Percentiles rank a stretch among this genome's conserved stretches.
These are phyloP conservation scores for Pelargonium exstipulatum DNA, from an alignment of 441 rosid genomes.

Conservation along the genomic window DNA sequence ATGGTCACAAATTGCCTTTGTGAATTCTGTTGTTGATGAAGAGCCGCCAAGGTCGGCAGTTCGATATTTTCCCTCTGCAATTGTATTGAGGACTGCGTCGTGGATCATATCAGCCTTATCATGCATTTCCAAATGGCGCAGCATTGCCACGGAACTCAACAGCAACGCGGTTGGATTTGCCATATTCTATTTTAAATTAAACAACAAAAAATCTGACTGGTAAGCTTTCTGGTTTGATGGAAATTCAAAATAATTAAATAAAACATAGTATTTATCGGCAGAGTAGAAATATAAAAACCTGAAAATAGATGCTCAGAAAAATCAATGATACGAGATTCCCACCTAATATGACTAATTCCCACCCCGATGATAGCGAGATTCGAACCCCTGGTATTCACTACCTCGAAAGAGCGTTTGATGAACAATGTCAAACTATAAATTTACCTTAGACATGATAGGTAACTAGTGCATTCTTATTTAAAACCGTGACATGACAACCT, in stretches of 20 bases:
- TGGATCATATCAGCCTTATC: constrained; percentile 80
- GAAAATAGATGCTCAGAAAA: background rate
- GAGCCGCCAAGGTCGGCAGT: constrained; percentile 88
- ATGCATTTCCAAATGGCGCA: constrained; percentile 70
- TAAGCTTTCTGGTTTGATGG: background rate
- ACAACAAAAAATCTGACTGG: background rate
- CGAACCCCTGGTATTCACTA: no score
- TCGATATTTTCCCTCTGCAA: constrained; percentile 78
- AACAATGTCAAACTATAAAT: no score
- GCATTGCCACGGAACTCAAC: constrained; percentile 74
- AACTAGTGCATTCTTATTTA: no score
- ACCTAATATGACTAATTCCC: no score
- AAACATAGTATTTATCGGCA: no score
- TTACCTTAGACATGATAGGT: no score
- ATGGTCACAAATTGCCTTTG: constrained; percentile 71
- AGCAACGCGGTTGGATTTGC: constrained; percentile 95
- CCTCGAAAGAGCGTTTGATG: no score
- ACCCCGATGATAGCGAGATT: no score
- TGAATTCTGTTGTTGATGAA: constrained; percentile 72
- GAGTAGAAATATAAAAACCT: no score
- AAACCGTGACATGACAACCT: no score
- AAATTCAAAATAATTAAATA: no score
- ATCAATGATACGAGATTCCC: no score
- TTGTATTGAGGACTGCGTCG: constrained; percentile 68
- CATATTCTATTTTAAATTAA: constrained; percentile 47